Evolutionary conservation across 164 flowering plant species (phyloP).

Genomic region (Stephania japonica): DNA sequence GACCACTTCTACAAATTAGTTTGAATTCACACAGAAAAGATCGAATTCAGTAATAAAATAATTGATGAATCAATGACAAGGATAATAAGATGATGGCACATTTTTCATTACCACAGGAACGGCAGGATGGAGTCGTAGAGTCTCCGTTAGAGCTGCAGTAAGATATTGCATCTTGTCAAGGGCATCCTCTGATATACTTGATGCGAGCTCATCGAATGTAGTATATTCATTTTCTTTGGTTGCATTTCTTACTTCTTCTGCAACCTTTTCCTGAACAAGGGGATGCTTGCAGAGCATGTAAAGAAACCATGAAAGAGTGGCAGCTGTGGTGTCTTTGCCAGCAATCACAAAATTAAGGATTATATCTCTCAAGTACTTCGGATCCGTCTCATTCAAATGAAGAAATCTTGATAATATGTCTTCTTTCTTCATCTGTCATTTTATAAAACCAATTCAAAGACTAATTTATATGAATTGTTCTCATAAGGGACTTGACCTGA

Average conservation of each 20-base stretch:
- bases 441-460: background rate
- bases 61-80: no score
- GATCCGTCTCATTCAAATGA: slow-evolving; percentile 33
- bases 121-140: slow-evolving; percentile 82
- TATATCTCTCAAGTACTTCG: slow-evolving; percentile 55
- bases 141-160: slow-evolving; percentile 78
- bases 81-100: background rate
- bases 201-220: slow-evolving; percentile 31
- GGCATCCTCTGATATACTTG: slow-evolving; percentile 40
- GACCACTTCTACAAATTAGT: background rate
- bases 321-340: slow-evolving; percentile 78
- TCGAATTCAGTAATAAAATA: background rate
- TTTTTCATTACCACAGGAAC: slow-evolving; percentile 61
- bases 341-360: slow-evolving; percentile 66
- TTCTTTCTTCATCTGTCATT: slow-evolving; percentile 41
- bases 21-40: background rate
- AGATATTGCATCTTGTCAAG: slow-evolving; percentile 79
- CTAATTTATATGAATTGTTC: no score
- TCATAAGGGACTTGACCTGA: no score
- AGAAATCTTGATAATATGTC: slow-evolving; percentile 71
- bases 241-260: slow-evolving; percentile 38
- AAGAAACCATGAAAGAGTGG: slow-evolving; percentile 68
- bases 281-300: slow-evolving; percentile 74
- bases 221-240: slow-evolving; percentile 9
- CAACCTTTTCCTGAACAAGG: slow-evolving; percentile 46